Conservation (phyloP, 805 yeast species). For the Torulaspora quercuum region DNA sequence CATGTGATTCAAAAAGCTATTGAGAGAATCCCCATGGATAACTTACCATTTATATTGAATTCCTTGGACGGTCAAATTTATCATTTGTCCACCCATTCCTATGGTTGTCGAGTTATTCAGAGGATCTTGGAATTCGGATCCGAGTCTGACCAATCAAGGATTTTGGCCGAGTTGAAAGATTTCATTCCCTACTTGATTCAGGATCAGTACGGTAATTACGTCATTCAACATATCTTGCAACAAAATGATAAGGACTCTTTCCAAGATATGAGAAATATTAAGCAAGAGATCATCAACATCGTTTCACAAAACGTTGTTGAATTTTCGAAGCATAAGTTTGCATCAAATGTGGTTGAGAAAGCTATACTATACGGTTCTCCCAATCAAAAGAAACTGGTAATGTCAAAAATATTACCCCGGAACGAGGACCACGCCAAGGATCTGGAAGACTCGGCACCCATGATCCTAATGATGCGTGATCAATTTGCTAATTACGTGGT, state of each 20-base stretch:
- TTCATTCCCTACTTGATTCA: slow-evolving; percentile 75
- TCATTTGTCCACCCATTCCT: slow-evolving; percentile 89
- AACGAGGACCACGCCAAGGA: slow-evolving; percentile 43
- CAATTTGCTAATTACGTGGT: slow-evolving; percentile 97
- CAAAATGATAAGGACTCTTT: slow-evolving; percentile 48
- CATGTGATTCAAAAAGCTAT: slow-evolving; percentile 96
- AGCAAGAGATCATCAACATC: slow-evolving; percentile 52
- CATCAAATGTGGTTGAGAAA: slow-evolving; percentile 95
- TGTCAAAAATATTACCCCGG: slow-evolving; percentile 61
- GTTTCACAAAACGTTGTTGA: slow-evolving; percentile 71
- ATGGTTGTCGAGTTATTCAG: slow-evolving; percentile 97
- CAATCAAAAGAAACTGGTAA: slow-evolving; percentile 58
- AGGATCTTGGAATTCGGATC: slow-evolving; percentile 79
- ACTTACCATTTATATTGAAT: slow-evolving; percentile 67
- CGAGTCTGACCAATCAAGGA: slow-evolving; percentile 57
- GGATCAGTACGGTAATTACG: slow-evolving; percentile 97
- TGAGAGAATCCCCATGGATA: slow-evolving; percentile 72
- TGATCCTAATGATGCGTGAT: slow-evolving; percentile 93
- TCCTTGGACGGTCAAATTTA: slow-evolving; percentile 68
- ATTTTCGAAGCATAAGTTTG: slow-evolving; percentile 94
- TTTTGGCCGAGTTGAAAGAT: slow-evolving; percentile 68
- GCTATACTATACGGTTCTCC: slow-evolving; percentile 72
- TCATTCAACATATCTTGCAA: slow-evolving; percentile 91
- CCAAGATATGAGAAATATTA: slow-evolving; percentile 42
- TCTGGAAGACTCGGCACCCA: slow-evolving; percentile 62